Evolutionary conservation across 306 rosid species (phyloP), one percentile per base, ranked within the genome.

Genomic region (Trichosanthes cucumerina): DNA sequence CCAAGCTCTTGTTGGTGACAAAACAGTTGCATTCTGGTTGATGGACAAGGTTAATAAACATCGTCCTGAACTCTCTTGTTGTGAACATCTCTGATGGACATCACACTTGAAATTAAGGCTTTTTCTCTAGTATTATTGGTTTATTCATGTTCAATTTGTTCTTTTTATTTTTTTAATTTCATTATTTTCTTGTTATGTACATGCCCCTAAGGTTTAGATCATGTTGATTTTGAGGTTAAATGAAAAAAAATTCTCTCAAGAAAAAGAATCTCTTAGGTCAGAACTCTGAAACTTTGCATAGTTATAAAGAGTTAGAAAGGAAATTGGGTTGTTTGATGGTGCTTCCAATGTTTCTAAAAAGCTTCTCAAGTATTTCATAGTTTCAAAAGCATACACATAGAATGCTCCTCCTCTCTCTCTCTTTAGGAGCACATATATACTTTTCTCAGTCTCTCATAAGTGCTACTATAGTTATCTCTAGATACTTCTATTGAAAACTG

Each of bases 1-100:
- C 83, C 99, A 96, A 86, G 99, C 99, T 56, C 93, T 96, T 85
- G 99, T 96, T 78, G 99, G 99, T 78, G 99, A 96, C 85, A 96
- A 96, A 87, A 96, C 99, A 82, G 80, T 92, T 81, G 99, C 99
- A 70, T 96, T 96, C 82, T 96, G 99, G 99, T 87, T 96, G 89
- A 96, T 96, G 99, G 98, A 96, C 91, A 96, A 96, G 99, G 99
- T 96, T 23, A 15, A 26, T 47, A 62, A 47, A 47, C 54, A 76
- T 77, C 77, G 43, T 80, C 64, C 70, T 24, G 36, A 24, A 70
- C 76, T 70, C 53, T 49, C 84, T 24, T 68, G 9, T 59, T 46
- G 39, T 75, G 63, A 73, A 62, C 49, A 66, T 85, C 83, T 75
- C 65, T 75, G 6, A 16, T 63, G 44, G 8, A 18, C 44, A 62